Evolutionary conservation across 2,329 filamentous ascomycete species (phyloP), one percentile per base, ranked within the genome.

Genomic region (Dactylellina drechsleri): DNA sequence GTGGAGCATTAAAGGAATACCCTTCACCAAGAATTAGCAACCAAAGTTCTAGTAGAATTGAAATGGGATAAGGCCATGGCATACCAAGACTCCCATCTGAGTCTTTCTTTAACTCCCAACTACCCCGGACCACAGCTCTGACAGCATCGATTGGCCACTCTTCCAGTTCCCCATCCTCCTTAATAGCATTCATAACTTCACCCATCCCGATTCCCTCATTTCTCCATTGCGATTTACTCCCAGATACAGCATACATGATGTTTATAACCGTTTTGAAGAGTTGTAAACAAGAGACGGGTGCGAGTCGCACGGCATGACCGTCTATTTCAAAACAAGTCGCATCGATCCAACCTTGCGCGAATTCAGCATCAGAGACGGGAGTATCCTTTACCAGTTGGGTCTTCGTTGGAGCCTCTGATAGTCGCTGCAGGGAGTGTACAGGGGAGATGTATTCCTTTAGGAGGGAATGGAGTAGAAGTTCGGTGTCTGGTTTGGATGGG

Each of bases 351-450:
- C 76, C 77, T 6, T 49, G 15, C 10, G 68, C 54, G 45, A 79
- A 78, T 15, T 79, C 78, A 4, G 65, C 77, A 28, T 76, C 70
- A n/a, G 66, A 76, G 16, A 77, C 65, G 12, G 78, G 77, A 4
- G 72, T 66, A 52, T 77, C 62, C 15, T 49, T 12, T 5, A 61
- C n/a, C 3, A 66, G 26, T 15, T 66, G 54, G 3, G 50, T 20
- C 45, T 71, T 76, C 13, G 60, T 66, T 4, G 58, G 28, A 4
- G 43, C 18, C 1, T 76, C 72, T 0, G 72, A 60, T 13, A 60
- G 66, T 8, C 56, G 65, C 2, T 0, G 23, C 7, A 49, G 66
- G 13, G 66, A 49, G 8, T 40, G 26, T 41, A 57, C 65, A 2
- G 60, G 60, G 5, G 62, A 66, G 40, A 43, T 56, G 60, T 76